Percentiles rank a stretch among this genome's conserved stretches.
phyloP scores from a whole-genome alignment of 2,329 filamentous ascomycete species.

The Phaeosphaeria sp. region DNA sequence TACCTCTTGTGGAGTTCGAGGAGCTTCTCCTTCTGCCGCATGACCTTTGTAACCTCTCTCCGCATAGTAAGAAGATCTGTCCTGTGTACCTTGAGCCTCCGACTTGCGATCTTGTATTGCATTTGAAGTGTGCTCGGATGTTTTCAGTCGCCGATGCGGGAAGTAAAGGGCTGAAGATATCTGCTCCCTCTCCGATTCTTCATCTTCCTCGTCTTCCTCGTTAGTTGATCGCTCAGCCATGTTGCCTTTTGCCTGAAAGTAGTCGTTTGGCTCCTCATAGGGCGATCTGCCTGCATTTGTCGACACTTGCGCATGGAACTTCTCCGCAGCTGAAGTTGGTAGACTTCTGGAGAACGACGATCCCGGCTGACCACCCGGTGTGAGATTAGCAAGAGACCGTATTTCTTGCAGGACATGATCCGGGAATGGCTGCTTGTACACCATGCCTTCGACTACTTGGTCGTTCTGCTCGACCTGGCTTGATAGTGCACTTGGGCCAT shows the following conservation, averaged over 20 bases:
- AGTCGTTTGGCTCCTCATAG: conserved; percentile 31
- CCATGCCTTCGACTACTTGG: conserved; percentile 4
- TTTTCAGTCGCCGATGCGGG: conserved; percentile 69
- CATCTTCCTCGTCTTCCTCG: conserved; percentile 60
- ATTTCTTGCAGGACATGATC: conserved; percentile 63
- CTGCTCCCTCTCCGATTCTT: conserved; percentile 78
- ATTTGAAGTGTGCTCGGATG: conserved; percentile 44
- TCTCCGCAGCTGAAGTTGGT: conserved; percentile 43
- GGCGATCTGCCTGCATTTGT: conserved; percentile 23
- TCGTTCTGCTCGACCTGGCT: conserved; percentile 1
- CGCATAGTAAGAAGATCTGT: conserved; percentile 32
- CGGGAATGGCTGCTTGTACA: conserved; percentile 47
- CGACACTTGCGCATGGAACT: conserved; percentile 30
- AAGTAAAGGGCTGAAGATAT: conserved; percentile 86
- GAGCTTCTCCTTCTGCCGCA: conserved; percentile 36
- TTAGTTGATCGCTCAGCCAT: conserved; percentile 32
- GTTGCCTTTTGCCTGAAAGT: conserved; percentile 33
- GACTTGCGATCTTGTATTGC: conserved; percentile 31
- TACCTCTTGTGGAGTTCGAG: conserved; percentile 58
- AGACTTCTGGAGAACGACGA: conserved; percentile 62
- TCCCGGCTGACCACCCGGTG: conserved; percentile 53
- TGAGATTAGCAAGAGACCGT: conserved; percentile 60
- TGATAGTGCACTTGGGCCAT: conserved; percentile 6
- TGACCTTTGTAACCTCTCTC: conserved; percentile 34
- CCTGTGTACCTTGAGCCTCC: conserved; percentile 34